These are phyloP conservation scores for Lanzia echinophila DNA, from an alignment of 2,329 filamentous ascomycete species.

Conservation along the genomic window DNA sequence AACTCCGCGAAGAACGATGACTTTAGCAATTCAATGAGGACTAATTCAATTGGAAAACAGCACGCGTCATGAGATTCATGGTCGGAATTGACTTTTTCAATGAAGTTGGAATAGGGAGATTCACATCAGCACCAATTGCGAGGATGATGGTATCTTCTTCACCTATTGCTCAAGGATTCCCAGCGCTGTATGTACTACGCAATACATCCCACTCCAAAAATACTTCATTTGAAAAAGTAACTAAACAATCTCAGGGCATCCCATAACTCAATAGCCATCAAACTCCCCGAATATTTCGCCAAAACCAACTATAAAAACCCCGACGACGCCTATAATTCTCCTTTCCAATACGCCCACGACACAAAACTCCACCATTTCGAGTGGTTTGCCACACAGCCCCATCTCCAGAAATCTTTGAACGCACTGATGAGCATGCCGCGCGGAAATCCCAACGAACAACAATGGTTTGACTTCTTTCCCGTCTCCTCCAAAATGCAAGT, in stretches of 20 bases:
- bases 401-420: slow-evolving; percentile 14
- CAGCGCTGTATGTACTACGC: background rate
- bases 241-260: background rate
- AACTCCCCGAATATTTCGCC: slow-evolving; percentile 11
- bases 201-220: background rate
- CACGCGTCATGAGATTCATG: slow-evolving; percentile 13
- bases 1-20: background rate
- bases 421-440: slow-evolving; percentile 12
- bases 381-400: slow-evolving; percentile 11
- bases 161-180: background rate
- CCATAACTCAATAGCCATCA: slow-evolving; percentile 8
- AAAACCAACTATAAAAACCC: slow-evolving; percentile 11
- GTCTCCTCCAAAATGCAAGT: slow-evolving; percentile 4
- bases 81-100: slow-evolving; percentile 9
- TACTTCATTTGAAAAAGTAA: background rate
- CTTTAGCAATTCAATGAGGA: too few species aligned
- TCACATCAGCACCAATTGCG: slow-evolving; percentile 3
- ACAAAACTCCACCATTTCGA: slow-evolving; percentile 15
- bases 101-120: slow-evolving; percentile 4
- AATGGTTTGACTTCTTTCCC: slow-evolving; percentile 12
- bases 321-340: slow-evolving; percentile 11
- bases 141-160: slow-evolving; percentile 3
- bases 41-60: background rate
- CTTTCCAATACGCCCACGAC: slow-evolving; percentile 12
- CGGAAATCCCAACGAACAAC: background rate